phyloP scores from a whole-genome alignment of 2,329 filamentous ascomycete species.

The Epichloe typhina region DNA sequence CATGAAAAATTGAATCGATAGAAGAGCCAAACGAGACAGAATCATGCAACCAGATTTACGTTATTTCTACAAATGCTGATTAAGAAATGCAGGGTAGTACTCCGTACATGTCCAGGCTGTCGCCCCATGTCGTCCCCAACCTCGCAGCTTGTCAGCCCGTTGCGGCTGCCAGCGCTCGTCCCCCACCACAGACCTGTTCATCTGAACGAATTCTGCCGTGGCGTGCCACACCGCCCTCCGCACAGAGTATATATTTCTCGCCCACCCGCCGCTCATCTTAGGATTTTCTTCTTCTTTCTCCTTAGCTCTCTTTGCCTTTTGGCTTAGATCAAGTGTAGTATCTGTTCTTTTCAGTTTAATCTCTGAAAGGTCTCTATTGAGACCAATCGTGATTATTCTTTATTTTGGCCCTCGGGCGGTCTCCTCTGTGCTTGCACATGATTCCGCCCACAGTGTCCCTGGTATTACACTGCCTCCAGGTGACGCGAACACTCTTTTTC shows the following conservation, averaged over 20 bases:
- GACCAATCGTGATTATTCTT: constrained; percentile 66
- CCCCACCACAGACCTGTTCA: background rate
- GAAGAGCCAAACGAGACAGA: no score
- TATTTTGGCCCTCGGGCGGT: constrained; percentile 34
- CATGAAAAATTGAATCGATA: no score
- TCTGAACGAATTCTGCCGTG: constrained; percentile 6
- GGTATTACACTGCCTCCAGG: constrained; percentile 33
- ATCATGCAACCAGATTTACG: no score
- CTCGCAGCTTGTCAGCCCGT: background rate
- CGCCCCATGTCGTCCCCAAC: background rate
- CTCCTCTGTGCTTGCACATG: constrained; percentile 30
- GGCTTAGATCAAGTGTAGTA: constrained; percentile 92
- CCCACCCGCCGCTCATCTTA: constrained; percentile 2
- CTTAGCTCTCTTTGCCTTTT: constrained; percentile 38
- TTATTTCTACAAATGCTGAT: no score
- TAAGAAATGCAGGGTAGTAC: no score
- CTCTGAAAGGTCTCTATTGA: constrained; percentile 71
- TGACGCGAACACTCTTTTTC: constrained; percentile 28
- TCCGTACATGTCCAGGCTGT: background rate
- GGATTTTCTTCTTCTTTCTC: constrained; percentile 21
- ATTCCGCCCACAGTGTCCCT: constrained; percentile 28
- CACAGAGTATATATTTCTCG: constrained; percentile 14
- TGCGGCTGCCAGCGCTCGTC: constrained; percentile 1
- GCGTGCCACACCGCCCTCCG: constrained; percentile 4
- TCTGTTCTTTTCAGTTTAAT: constrained; percentile 98